These are phyloP conservation scores for Flaveria ramosissima DNA, from an alignment of 129 eudicot species.

Conservation along the genomic window DNA sequence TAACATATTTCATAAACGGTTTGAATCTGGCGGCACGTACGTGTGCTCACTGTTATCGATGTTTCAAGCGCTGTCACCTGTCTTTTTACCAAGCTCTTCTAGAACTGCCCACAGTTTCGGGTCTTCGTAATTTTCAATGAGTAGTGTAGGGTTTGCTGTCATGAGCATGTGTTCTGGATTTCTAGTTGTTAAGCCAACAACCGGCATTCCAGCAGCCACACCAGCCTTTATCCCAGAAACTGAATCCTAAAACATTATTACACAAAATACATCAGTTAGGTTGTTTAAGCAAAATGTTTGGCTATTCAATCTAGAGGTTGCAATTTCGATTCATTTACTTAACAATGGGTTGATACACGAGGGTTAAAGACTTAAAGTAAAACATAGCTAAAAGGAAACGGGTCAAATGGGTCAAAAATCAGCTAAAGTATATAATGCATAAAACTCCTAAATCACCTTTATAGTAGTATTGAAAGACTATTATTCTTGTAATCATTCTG, in stretches of 20 bases:
- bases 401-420: background rate
- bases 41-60: slow-evolving; percentile 3
- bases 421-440: background rate
- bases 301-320: background rate
- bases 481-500: background rate
- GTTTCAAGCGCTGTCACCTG: slow-evolving; percentile 37
- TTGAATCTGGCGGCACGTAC: slow-evolving; percentile 19
- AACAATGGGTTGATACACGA: background rate
- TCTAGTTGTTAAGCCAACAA: slow-evolving; percentile 72
- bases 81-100: slow-evolving; percentile 65
- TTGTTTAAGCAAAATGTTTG: background rate
- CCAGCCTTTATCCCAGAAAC: slow-evolving; percentile 93
- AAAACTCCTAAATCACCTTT: background rate
- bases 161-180: slow-evolving; percentile 58
- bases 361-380: background rate
- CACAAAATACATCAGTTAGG: background rate
- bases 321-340: background rate
- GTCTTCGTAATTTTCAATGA: slow-evolving; percentile 84
- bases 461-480: background rate
- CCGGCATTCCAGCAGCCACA: slow-evolving; percentile 93
- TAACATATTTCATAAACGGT: slow-evolving; percentile 8
- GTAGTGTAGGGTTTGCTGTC: slow-evolving; percentile 80
- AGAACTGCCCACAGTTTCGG: slow-evolving; percentile 81
- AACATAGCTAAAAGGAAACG: background rate
- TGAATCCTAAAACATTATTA: slow-evolving; percentile 55